phyloP scores from a whole-genome alignment of 2,329 filamentous ascomycete genomes.

The Erysiphe neolycopersici region DNA sequence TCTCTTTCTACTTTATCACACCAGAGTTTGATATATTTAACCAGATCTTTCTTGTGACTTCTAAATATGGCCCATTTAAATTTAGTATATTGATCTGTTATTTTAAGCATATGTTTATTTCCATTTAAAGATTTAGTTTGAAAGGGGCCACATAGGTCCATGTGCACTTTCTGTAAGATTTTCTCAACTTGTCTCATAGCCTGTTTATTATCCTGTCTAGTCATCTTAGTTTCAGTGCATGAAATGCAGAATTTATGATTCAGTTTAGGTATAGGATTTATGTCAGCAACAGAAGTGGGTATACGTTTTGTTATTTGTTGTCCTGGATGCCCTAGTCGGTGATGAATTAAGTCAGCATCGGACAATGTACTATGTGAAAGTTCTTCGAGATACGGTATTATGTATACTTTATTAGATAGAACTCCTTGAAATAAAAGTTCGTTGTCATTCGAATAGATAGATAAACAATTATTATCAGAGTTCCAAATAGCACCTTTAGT shows the following conservation, averaged over 20 bases:
- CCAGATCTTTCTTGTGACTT: not conserved
- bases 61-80: not conserved
- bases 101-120: not conserved
- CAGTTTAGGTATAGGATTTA: not conserved
- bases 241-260: too few species aligned
- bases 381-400: not conserved
- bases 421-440: not conserved
- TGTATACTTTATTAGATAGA: not conserved
- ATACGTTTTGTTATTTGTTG: not conserved
- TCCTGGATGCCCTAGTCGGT: not conserved
- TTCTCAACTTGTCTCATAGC: not conserved
- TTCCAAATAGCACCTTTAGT: not conserved
- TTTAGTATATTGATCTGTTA: not conserved
- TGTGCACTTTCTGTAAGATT: not conserved
- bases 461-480: not conserved
- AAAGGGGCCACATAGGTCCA: not conserved
- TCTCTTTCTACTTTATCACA: not conserved
- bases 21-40: not conserved
- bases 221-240: not conserved
- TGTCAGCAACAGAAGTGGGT: not conserved
- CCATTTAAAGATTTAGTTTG: not conserved
- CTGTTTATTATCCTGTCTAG: not conserved
- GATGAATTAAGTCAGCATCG: not conserved
- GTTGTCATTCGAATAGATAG: not conserved
- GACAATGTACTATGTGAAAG: not conserved